Evolutionary conservation across 352 stramenopile genomes (phyloP), one percentile per base, ranked within the genome.

Genomic region (Thraustochytrium sp.): DNA sequence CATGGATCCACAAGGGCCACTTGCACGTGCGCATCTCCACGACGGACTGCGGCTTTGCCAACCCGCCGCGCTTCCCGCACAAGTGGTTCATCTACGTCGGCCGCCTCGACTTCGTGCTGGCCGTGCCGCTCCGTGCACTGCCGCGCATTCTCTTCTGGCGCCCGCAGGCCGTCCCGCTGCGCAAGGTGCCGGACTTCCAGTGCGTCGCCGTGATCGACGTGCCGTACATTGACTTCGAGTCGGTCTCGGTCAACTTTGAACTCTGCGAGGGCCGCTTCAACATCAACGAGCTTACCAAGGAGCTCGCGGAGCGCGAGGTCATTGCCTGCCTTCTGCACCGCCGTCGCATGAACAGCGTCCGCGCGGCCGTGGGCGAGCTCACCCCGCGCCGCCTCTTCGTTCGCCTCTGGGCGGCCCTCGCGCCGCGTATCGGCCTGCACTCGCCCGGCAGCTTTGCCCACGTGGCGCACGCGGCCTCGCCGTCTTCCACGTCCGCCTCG

Each of bases 251-350:
- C 51, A 80, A 80, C 68, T 80, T 80, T 36, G 68, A 80, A 44
- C 68, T 80, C 31, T 80, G 68, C 53, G 46, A 80, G 26, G 68
- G 68, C 37, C 31, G 40, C 21, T 80, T 80, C 34, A 80, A 80
- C 38, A 80, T 80, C 68, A 80, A 80, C 34, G 48, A 80, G 44
- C 68, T 80, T 42, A 80, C 68, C 21, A 61, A 80, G 51, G 68
- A 80, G 26, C 48, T 80, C 46, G 68, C 68, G 18, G 46, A 63
- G 53, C 68, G 42, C 37, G 68, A 80, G 53, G 65, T 77, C 46
- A 77, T 77, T 42, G 63, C 68, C 3, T 34, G 38, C 31, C 62
- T 75, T n/a, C 48, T 75, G 62, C 44, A 26, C 37, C 40, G 44
- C 13, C 37, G 53, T 34, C 62, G 62, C 62, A 51, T 31, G 26